A percentile compares a stretch with the other conserved stretches of the same genome.
phyloP scores from a whole-genome alignment of 768 basidiomycete genomes.

The Dentipellis fragilis region DNA sequence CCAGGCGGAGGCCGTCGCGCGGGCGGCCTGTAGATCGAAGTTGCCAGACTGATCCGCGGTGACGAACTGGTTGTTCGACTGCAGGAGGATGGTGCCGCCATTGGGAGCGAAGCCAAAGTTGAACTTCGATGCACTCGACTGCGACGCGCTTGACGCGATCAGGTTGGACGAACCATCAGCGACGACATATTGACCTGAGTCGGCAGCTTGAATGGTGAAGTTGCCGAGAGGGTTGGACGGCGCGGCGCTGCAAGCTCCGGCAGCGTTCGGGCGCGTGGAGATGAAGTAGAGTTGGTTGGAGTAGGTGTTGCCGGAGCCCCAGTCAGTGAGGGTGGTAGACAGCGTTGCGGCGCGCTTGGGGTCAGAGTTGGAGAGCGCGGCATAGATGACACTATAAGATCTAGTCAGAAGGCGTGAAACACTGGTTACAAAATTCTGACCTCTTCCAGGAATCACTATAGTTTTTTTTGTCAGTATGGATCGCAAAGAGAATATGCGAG shows the following conservation, averaged over 20 bases:
- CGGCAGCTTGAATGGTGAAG: conserved; percentile 20
- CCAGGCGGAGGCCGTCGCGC: conserved; percentile 19
- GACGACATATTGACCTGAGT: conserved; percentile 16
- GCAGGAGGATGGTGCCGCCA: conserved; percentile 20
- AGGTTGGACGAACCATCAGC: conserved; percentile 17
- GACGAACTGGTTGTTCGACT: conserved; percentile 19
- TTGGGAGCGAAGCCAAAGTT: conserved; percentile 21
- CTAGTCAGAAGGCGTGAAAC: no score
- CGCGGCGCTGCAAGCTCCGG: conserved; percentile 18
- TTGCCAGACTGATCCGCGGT: conserved; percentile 24
- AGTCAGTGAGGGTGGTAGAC: conserved; percentile 22
- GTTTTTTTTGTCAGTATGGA: background rate
- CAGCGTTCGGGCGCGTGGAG: conserved; percentile 22
- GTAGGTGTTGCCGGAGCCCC: conserved; percentile 25
- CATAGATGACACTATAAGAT: conserved; percentile 19
- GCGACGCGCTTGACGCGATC: conserved; percentile 15
- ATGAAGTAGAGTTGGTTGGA: conserved; percentile 24
- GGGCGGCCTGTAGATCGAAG: conserved; percentile 19
- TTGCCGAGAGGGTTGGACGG: conserved; percentile 21
- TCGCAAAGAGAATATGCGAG: background rate
- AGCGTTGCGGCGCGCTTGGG: conserved; percentile 19
- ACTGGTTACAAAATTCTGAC: no score
- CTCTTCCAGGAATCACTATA: conserved; percentile 23
- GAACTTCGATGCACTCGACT: conserved; percentile 17
- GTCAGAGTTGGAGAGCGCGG: conserved; percentile 22